A percentile compares a stretch with the other conserved stretches of the same genome.
Conservation (phyloP, 768 basidiomycete species). For the Collybia mongolica region DNA sequence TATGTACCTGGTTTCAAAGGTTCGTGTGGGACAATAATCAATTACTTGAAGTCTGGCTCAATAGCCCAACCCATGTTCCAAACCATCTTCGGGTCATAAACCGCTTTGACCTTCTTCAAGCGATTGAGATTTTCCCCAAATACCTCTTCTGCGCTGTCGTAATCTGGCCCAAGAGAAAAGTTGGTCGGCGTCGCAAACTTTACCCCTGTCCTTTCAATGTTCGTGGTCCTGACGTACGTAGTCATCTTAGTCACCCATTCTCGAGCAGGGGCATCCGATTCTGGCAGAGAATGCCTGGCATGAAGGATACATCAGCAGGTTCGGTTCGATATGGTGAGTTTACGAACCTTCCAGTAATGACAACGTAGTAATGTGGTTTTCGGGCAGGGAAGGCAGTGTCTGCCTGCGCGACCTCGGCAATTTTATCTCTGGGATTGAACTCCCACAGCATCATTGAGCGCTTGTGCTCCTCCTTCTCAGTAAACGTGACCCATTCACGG, state of each 20-base stretch:
- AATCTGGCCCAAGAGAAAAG: slow-evolving; percentile 17
- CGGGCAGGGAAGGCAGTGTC: slow-evolving; percentile 7
- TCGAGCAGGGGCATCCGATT: too few species aligned
- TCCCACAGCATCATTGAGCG: slow-evolving; percentile 18
- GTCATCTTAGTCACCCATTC: neutral
- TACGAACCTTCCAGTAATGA: slow-evolving; percentile 9
- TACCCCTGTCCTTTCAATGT: slow-evolving; percentile 11
- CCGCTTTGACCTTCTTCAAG: slow-evolving; percentile 23
- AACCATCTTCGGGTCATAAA: slow-evolving; percentile 29
- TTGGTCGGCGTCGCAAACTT: slow-evolving; percentile 10
- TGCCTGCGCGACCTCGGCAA: slow-evolving; percentile 7
- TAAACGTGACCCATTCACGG: slow-evolving; percentile 17
- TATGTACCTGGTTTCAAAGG: too few species aligned
- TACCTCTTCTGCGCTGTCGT: slow-evolving; percentile 19
- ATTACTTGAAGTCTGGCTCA: slow-evolving; percentile 15
- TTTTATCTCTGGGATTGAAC: slow-evolving; percentile 11
- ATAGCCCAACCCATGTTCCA: slow-evolving; percentile 24
- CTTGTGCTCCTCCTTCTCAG: slow-evolving; percentile 13
- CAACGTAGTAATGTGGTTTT: slow-evolving; percentile 5
- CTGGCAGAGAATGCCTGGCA: too few species aligned
- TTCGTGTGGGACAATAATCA: neutral
- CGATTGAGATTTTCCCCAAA: slow-evolving; percentile 22
- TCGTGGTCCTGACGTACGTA: slow-evolving; percentile 1
- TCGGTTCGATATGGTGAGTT: too few species aligned
- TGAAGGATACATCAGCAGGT: too few species aligned